Evolutionary conservation across 306 rosid species (phyloP).

Genomic region (Glycine soja): DNA sequence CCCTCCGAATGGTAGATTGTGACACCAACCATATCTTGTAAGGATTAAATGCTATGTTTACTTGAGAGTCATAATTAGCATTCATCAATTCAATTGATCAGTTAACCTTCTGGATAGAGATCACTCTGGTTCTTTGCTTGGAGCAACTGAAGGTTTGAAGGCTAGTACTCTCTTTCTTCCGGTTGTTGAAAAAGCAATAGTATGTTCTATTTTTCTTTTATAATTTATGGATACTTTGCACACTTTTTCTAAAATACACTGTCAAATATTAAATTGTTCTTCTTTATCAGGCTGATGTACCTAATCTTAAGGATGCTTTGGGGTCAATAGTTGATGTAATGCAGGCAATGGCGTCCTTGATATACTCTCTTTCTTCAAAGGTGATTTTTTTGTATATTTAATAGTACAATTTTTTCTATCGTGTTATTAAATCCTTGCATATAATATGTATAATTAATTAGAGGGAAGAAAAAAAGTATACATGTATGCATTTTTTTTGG

Average conservation of each 20-base stretch:
- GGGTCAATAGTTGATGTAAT: conserved; percentile 94
- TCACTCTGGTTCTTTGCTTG: conserved; percentile 89
- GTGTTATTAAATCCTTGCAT: too few species aligned
- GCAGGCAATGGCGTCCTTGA: conserved; percentile 94
- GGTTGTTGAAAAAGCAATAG: conserved; percentile 84
- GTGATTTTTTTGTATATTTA: conserved; percentile 51
- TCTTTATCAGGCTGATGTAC: conserved; percentile 80
- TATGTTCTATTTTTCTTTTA: conserved; percentile 51
- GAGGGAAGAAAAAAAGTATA: too few species aligned
- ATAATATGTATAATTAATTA: too few species aligned
- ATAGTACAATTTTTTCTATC: too few species aligned
- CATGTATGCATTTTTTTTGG: too few species aligned
- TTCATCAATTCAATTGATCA: conserved; percentile 24
- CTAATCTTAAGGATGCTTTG: conserved; percentile 90
- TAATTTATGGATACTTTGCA: neutral
- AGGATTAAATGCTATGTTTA: conserved; percentile 27
- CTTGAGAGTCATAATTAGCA: conserved; percentile 15
- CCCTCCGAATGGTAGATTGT: too few species aligned
- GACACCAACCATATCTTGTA: conserved; percentile 26
- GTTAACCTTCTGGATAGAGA: conserved; percentile 79
- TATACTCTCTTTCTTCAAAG: conserved; percentile 85
- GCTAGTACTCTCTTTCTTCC: conserved; percentile 99
- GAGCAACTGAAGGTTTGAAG: conserved; percentile 96
- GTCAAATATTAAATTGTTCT: conserved; percentile 30
- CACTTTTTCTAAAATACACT: neutral